A percentile compares a stretch with the other conserved stretches of the same genome.
Conservation (phyloP, 2,329 filamentous ascomycete species). For the Biscogniauxia marginata region DNA sequence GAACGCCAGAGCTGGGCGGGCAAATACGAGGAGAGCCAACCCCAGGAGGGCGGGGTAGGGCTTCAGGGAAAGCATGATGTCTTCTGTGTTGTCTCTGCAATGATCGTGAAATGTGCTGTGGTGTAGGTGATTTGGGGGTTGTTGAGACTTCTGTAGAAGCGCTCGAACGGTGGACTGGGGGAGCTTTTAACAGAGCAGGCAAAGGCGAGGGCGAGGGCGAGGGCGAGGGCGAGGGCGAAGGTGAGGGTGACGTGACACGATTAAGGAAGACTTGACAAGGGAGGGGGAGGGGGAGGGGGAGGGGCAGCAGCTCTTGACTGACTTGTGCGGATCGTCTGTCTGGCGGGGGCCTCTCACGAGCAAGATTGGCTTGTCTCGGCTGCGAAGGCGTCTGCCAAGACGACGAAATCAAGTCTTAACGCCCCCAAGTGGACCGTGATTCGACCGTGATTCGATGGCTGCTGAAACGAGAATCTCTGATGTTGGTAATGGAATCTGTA, state of each 20-base stretch:
- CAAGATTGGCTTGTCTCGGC: constrained; percentile 15
- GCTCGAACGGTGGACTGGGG: neutral
- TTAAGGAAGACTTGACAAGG: constrained; percentile 8
- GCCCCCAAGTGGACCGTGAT: neutral
- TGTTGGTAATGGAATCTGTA: constrained; percentile 1
- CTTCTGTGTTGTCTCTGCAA: constrained; percentile 3
- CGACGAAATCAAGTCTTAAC: constrained; percentile 1
- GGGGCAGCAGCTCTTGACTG: constrained; percentile 3
- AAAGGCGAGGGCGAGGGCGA: neutral
- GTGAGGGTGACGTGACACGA: constrained; percentile 20
- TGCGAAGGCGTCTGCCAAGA: constrained; percentile 11
- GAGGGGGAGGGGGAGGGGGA: constrained; percentile 15
- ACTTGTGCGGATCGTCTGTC: constrained; percentile 1
- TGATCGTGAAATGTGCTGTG: neutral
- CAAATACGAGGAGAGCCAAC: constrained; percentile 61
- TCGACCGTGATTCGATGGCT: constrained; percentile 5
- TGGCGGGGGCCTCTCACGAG: constrained; percentile 6
- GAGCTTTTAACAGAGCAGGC: constrained; percentile 1
- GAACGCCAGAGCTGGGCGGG: constrained; percentile 71
- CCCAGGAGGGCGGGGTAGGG: constrained; percentile 52
- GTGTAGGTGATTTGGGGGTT: constrained; percentile 3
- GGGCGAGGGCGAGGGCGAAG: neutral
- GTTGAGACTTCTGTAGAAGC: too few species aligned
- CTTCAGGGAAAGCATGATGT: constrained; percentile 49
- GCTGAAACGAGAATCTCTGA: constrained; percentile 9